Base-by-base conservation (phyloP, 148 eudicot genomes). In the Rhododendron vialii region DNA sequence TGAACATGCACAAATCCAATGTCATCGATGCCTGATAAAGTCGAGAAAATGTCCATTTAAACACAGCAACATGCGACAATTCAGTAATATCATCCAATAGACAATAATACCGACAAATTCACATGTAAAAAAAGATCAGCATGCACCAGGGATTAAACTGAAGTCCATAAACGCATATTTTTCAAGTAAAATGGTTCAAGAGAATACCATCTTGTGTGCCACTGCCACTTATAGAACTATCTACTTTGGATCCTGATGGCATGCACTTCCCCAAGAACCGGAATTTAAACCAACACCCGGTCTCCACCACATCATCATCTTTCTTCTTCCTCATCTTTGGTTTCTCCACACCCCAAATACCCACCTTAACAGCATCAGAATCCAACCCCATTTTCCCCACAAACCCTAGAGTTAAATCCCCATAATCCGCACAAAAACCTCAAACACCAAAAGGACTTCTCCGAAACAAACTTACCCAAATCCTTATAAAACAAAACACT, bases 201-300 rank as follows among this genome's bases (percentile, higher is more conserved):
- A 85, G 80, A 61, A 57, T 89, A 91, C 91, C 91, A 84, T 87
- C 82, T 74, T 82, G 86, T 43, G 89, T 80, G 84, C 88, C 87
- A 41, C 84, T 80, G 38, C 84, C 88, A 88, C 89, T 87, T 35
- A 57, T 47, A 53, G 92, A 87, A 86, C 89, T 84, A 48, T 91
- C 92, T 28, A 87, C 88, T 75, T 89, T 87, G 63, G 91, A 33
- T 86, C 88, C 87, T 59, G 91, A 35, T 65, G 91, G 73, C 74
- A 91, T 85, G 57, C 92, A 91, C 48, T 85, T 80, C 57, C 88
- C 91, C 22, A 91, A 86, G 80, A 91, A 86, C 55, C 89, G 82
- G 82, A 91, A 89, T 80, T 84, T 90, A 63, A 89, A 67, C 91
- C 91, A 91, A 82, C 92, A 89, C 1, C 91, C 78, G 0, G 82